A percentile compares a stretch with the other conserved stretches of the same genome.
Conservation (phyloP, 495 filamentous ascomycete species). For the Amphirosellinia nigrospora region DNA sequence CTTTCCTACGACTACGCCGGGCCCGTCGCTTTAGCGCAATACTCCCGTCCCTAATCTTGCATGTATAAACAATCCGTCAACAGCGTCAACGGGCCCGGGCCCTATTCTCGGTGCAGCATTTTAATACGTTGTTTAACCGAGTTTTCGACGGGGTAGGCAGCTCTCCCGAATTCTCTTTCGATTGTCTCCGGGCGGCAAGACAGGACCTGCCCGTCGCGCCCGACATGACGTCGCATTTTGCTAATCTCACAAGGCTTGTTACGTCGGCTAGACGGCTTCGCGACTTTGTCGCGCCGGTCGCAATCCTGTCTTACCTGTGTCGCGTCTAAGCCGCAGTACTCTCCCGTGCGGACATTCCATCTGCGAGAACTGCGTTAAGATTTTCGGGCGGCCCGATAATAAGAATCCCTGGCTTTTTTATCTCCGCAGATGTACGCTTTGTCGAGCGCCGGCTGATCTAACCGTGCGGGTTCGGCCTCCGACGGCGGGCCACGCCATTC, state of each 20-base stretch:
- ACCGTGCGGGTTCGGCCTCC: conserved; percentile 7
- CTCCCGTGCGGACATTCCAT: conserved; percentile 8
- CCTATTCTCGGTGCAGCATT: conserved; percentile 18
- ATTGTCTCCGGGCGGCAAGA: conserved; percentile 7
- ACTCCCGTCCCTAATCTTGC: neutral
- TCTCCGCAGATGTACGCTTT: neutral
- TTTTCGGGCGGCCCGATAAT: neutral
- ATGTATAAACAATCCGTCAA: neutral
- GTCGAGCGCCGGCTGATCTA: too few relatives aligned
- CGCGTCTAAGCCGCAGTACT: conserved; percentile 10
- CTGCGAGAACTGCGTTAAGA: conserved; percentile 2
- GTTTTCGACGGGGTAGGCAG: conserved; percentile 14
- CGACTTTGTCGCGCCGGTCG: neutral
- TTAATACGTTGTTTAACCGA: conserved; percentile 15
- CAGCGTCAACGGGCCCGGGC: conserved; percentile 2
- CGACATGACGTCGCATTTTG: conserved; percentile 7
- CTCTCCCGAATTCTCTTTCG: conserved; percentile 14
- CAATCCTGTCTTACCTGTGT: conserved; percentile 14
- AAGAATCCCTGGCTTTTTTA: neutral
- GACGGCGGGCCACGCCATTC: neutral
- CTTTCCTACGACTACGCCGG: conserved; percentile 13
- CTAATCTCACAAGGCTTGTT: conserved; percentile 2
- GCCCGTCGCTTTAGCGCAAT: neutral
- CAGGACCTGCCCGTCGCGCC: neutral
- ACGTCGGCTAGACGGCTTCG: neutral